Percentiles rank a stretch among this genome's conserved stretches.
Evolutionary conservation across 179 eudicot genomes (phyloP).

Genomic region (Silene vulgaris): DNA sequence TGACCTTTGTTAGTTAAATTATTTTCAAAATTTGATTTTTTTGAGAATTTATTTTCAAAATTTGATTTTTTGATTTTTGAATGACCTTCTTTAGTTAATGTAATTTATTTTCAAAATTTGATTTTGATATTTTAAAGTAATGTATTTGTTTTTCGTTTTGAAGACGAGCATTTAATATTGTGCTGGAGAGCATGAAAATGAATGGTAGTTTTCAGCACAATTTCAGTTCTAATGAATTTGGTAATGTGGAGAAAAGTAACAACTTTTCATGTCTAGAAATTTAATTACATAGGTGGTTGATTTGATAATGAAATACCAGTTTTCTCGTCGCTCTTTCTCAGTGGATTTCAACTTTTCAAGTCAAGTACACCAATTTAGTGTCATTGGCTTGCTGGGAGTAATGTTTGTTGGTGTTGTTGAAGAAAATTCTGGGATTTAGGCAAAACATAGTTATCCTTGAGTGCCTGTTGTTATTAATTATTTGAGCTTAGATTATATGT

Average conservation of each 20-base stretch:
- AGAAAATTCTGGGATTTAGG: neutral
- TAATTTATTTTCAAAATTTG: neutral
- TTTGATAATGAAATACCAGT: neutral
- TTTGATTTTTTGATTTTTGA: neutral
- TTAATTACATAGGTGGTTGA: neutral
- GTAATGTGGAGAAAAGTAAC: neutral
- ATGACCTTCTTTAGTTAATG: neutral
- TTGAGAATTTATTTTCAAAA: neutral
- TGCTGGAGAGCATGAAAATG: neutral
- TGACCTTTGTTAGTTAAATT: neutral
- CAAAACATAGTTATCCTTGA: neutral
- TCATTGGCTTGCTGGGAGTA: neutral
- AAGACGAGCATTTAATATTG: neutral
- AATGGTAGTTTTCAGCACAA: neutral
- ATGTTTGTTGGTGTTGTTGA: neutral
- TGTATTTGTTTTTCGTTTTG: neutral
- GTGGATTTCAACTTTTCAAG: too few relatives aligned
- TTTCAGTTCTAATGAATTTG: too few relatives aligned
- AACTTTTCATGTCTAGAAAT: neutral
- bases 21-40: neutral
- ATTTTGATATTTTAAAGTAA: neutral
- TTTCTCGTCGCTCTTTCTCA: too few relatives aligned
- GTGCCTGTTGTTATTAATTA: neutral
- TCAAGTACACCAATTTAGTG: too few relatives aligned
- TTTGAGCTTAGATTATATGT: too few relatives aligned